These are phyloP conservation scores for Tuber umbilicatum DNA, from an alignment of 495 filamentous ascomycete genomes.

Conservation along the genomic window DNA sequence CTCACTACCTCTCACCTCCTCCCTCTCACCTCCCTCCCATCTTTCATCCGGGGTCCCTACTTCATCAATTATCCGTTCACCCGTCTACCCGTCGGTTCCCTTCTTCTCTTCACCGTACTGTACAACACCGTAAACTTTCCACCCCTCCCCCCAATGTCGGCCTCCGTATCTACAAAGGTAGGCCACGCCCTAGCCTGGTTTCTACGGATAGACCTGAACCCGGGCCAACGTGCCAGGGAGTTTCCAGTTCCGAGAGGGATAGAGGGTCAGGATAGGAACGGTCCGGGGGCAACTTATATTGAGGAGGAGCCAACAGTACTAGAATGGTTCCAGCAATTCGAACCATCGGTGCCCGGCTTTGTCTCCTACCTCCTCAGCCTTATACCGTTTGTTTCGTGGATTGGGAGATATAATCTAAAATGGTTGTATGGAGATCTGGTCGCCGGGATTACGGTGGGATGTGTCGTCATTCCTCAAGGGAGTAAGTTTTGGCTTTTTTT, in stretches of 20 bases:
- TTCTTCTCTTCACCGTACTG: background rate
- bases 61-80: background rate
- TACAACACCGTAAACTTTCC: background rate
- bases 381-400: slow-evolving; percentile 87
- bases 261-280: slow-evolving; percentile 60
- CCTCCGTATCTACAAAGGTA: slow-evolving; percentile 49
- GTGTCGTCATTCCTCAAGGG: slow-evolving; percentile 90
- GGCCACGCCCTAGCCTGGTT: slow-evolving; percentile 70
- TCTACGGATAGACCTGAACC: slow-evolving; percentile 77
- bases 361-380: slow-evolving; percentile 58
- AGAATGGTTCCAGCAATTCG: slow-evolving; percentile 63
- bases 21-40: background rate
- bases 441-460: slow-evolving; percentile 90
- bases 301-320: slow-evolving; percentile 69
- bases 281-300: slow-evolving; percentile 66
- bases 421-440: slow-evolving; percentile 87
- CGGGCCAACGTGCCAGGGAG: slow-evolving; percentile 33
- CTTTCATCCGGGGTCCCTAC: background rate
- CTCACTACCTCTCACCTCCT: slow-evolving; percentile 11
- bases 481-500: slow-evolving; percentile 43
- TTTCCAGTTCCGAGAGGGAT: slow-evolving; percentile 43
- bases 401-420: slow-evolving; percentile 74
- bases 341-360: slow-evolving; percentile 54
- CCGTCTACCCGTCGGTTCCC: background rate
- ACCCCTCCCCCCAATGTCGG: slow-evolving; percentile 8